These are phyloP conservation scores for Pseudocercospora crystallina DNA, from an alignment of 2,329 filamentous ascomycete species.

Conservation along the genomic window DNA sequence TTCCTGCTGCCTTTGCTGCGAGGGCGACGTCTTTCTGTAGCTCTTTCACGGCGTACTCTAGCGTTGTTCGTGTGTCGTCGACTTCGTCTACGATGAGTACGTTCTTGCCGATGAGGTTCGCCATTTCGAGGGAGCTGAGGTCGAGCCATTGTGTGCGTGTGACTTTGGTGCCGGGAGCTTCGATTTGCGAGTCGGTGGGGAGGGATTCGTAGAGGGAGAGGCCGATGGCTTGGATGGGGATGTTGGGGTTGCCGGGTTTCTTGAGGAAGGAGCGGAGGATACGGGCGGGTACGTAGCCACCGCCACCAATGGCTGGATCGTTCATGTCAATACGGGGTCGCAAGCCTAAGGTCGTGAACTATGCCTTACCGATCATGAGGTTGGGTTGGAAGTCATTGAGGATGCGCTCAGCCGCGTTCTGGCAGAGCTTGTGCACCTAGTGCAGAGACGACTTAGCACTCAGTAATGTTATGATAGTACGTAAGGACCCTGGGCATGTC, in stretches of 20 bases:
- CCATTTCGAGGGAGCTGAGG: conserved; percentile 79
- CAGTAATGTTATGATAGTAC: too few relatives aligned
- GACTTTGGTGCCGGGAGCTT: conserved; percentile 86
- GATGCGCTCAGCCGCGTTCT: conserved; percentile 77
- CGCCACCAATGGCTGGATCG: conserved; percentile 77
- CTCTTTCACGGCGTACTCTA: conserved; percentile 91
- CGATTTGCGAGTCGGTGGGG: conserved; percentile 56
- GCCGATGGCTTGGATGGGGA: conserved; percentile 98
- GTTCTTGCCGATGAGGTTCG: conserved; percentile 85
- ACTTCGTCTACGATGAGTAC: conserved; percentile 94
- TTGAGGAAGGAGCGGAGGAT: conserved; percentile 99
- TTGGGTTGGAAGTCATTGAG: conserved; percentile 85
- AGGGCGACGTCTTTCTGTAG: conserved; percentile 89
- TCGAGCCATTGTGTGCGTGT: conserved; percentile 98
- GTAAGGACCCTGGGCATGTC: too few relatives aligned
- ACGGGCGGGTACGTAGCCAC: conserved; percentile 93
- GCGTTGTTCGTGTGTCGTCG: conserved; percentile 88
- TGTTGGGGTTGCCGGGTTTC: conserved; percentile 81
- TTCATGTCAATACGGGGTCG: too few relatives aligned
- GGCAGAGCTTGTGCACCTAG: conserved; percentile 96
- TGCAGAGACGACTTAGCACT: not conserved
- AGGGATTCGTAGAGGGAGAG: conserved; percentile 95
- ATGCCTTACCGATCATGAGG: conserved; percentile 69
- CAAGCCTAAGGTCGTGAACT: too few relatives aligned
- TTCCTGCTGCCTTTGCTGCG: conserved; percentile 71